Conservation (phyloP, 768 basidiomycete species). For the Calocybe gangraenosa region DNA sequence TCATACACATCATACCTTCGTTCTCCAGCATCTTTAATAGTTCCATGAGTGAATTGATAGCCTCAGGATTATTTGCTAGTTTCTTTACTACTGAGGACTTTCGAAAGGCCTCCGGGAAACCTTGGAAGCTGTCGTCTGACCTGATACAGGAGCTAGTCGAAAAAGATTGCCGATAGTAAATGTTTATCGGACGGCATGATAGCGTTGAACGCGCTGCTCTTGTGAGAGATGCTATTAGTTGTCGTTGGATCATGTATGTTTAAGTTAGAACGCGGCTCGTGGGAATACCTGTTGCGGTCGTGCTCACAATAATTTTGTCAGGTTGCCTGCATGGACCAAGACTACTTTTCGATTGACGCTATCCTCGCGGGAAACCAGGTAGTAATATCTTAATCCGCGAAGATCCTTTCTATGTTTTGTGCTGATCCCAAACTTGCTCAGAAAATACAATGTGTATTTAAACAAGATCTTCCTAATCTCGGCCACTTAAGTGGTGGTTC, state of each 20-base stretch:
- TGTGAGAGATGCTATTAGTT: slow-evolving; percentile 13
- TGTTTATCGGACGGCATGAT: background rate
- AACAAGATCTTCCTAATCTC: slow-evolving; percentile 77
- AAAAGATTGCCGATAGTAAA: slow-evolving; percentile 10
- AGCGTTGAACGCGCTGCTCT: slow-evolving; percentile 10
- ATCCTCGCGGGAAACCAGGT: slow-evolving; percentile 93
- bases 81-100: slow-evolving; percentile 44
- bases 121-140: slow-evolving; percentile 26
- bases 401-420: background rate
- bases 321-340: slow-evolving; percentile 66
- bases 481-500: slow-evolving; percentile 87
- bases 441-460: slow-evolving; percentile 95
- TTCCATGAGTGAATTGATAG: slow-evolving; percentile 42
- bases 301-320: background rate
- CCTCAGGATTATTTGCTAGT: slow-evolving; percentile 45
- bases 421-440: no score
- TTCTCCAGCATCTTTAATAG: slow-evolving; percentile 42
- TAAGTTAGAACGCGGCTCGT: slow-evolving; percentile 7
- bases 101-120: slow-evolving; percentile 38
- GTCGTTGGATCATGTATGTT: slow-evolving; percentile 15
- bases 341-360: slow-evolving; percentile 89
- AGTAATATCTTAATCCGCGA: slow-evolving; percentile 3
- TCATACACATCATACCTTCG: slow-evolving; percentile 31
- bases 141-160: slow-evolving; percentile 17
- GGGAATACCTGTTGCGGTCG: slow-evolving; percentile 7